These are phyloP conservation scores for Aspergillus carbonarius DNA, from an alignment of 2,329 filamentous ascomycete genomes.

Conservation along the genomic window DNA sequence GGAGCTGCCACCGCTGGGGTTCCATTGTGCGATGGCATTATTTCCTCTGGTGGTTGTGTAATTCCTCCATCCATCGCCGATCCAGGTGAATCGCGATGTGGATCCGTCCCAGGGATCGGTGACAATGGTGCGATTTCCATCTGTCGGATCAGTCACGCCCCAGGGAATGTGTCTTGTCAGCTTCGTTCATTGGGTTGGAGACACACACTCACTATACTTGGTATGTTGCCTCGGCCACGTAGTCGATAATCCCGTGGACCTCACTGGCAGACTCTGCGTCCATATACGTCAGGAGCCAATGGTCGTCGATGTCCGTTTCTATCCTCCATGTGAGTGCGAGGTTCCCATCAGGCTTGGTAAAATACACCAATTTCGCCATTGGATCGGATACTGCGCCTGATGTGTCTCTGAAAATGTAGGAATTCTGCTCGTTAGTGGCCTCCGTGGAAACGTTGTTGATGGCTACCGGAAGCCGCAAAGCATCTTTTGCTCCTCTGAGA, in stretches of 20 bases:
- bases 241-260: slow-evolving; percentile 17
- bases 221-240: slow-evolving; percentile 15
- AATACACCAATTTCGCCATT: slow-evolving; percentile 13
- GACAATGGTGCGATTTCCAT: slow-evolving; percentile 11
- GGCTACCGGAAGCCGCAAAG: slow-evolving; percentile 7
- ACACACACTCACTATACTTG: slow-evolving; percentile 15
- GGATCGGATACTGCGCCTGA: slow-evolving; percentile 14
- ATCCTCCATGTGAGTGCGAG: slow-evolving; percentile 14
- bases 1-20: slow-evolving; percentile 6
- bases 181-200: neutral
- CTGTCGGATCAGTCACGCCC: slow-evolving; percentile 15
- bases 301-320: slow-evolving; percentile 13
- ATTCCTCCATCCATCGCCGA: slow-evolving; percentile 9
- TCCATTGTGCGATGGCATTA: slow-evolving; percentile 17
- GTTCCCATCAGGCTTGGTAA: slow-evolving; percentile 6
- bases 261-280: slow-evolving; percentile 8
- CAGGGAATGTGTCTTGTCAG: slow-evolving; percentile 8
- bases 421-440: neutral
- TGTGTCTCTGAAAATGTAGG: slow-evolving; percentile 11
- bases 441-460: neutral
- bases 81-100: slow-evolving; percentile 17
- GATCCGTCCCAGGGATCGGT: slow-evolving; percentile 13
- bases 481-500: neutral
- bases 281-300: slow-evolving; percentile 18
- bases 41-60: slow-evolving; percentile 17